Base-by-base conservation (phyloP, 352 stramenopile species). In the Pelagophyceae sp. region DNA sequence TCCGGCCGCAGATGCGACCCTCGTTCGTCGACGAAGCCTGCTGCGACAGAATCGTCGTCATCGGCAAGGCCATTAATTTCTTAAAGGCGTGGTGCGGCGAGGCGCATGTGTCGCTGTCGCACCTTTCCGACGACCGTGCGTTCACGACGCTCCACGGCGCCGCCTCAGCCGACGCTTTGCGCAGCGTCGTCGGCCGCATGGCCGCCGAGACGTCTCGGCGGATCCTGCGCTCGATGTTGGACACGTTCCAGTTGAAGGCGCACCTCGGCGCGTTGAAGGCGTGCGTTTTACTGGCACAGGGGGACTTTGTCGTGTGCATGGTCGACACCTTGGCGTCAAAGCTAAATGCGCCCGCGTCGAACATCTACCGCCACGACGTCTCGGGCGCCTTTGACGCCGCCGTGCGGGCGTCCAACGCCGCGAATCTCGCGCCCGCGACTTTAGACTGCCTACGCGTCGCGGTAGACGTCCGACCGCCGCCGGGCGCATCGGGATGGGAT, bases 21-120 rank as follows among this genome's bases (percentile, higher is more conserved):
- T 51, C 54, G n/a, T 83, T 83, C 50, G 54, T 83, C 54, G 33
- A 31, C 23, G 33, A 38, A 25, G 58, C 45, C 31, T 77, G 94
- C 23, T 90, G 90, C 0, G 90, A 90, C 31, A 93, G 92, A 60
- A 94, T 95, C 77, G 50, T 96, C 37, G 79, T 94, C 38, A 92
- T 95, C 67, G 91, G 91, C 72, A 95, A 95, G 79, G 94, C 89
- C 64, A 94, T 96, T 80, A 95, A 95, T 82, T 96, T 96, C 71
- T 94, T 96, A 77, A 86, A 90, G 5, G 84, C 92, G 61, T 94
- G 90, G 75, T 96, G 91, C 77, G 89, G 89, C 5, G 88, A 93
- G 77, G 87, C 87, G 29, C 84, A 92, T 77, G 86, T 29, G 3
- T 25, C 38, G 25, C 38, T 80, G 45, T 27, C 31, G 15, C 51